Percentiles rank a stretch among this genome's conserved stretches.
These are phyloP conservation scores for Monosporascus sp. DNA, from an alignment of 2,329 filamentous ascomycete species.

Conservation along the genomic window DNA sequence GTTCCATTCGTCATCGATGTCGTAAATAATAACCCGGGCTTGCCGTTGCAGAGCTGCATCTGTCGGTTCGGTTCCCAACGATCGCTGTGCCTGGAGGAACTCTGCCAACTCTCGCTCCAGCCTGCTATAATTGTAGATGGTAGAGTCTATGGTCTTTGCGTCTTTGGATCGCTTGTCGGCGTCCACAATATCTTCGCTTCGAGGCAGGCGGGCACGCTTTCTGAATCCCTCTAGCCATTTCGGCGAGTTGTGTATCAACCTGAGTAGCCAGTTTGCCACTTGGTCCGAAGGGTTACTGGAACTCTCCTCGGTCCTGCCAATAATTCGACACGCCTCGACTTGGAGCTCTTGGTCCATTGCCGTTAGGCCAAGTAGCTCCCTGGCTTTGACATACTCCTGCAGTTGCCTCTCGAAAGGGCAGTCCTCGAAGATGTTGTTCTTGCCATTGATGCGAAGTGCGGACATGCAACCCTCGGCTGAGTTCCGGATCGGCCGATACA, in stretches of 20 bases:
- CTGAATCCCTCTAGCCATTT: slow-evolving; percentile 54
- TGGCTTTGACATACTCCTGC: slow-evolving; percentile 47
- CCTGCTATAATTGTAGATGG: slow-evolving; percentile 52
- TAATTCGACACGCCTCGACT: slow-evolving; percentile 51
- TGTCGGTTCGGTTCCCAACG: slow-evolving; percentile 41
- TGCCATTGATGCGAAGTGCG: slow-evolving; percentile 51
- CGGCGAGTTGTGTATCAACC: slow-evolving; percentile 43
- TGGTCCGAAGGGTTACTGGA: slow-evolving; percentile 44
- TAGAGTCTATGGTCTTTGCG: slow-evolving; percentile 51
- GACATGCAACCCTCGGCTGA: slow-evolving; percentile 42
- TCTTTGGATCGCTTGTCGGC: slow-evolving; percentile 46
- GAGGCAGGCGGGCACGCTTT: slow-evolving; percentile 50
- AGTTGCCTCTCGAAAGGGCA: slow-evolving; percentile 52
- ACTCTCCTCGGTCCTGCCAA: slow-evolving; percentile 50
- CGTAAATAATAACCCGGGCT: slow-evolving; percentile 57
- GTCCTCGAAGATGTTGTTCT: slow-evolving; percentile 50
- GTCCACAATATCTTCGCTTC: slow-evolving; percentile 49
- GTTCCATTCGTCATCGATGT: slow-evolving; percentile 58
- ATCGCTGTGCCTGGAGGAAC: slow-evolving; percentile 41
- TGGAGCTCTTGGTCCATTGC: slow-evolving; percentile 57
- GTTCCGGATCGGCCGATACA: slow-evolving; percentile 42
- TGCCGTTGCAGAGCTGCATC: slow-evolving; percentile 52
- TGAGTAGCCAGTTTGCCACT: slow-evolving; percentile 52
- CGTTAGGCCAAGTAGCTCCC: slow-evolving; percentile 50
- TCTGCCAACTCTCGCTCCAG: slow-evolving; percentile 52